Conservation (phyloP, 805 yeast genomes). For the Blastobotrys americana region DNA sequence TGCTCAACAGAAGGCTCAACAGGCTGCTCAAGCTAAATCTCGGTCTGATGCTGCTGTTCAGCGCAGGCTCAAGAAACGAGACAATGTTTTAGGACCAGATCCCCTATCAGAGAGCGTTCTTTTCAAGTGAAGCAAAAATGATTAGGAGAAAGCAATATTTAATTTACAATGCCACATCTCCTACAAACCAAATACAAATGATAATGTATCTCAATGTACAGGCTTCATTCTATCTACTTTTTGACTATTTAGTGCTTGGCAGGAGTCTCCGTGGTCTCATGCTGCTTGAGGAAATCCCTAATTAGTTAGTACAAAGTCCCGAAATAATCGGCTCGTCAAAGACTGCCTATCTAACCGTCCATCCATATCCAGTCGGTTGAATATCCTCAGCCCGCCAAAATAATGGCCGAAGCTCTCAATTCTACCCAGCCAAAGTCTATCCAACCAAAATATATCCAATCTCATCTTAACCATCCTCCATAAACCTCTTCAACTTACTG, state of each 20-base stretch:
- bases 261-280: slow-evolving; percentile 26
- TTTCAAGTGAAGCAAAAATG: slow-evolving; percentile 43
- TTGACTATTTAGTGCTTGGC: slow-evolving; percentile 8
- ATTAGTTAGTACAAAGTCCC: slow-evolving; percentile 2
- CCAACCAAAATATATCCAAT: neutral
- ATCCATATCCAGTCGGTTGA: too few relatives aligned
- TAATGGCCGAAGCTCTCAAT: neutral
- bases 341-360: too few relatives aligned
- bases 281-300: slow-evolving; percentile 55
- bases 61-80: slow-evolving; percentile 68
- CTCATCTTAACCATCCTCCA: neutral
- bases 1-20: slow-evolving; percentile 74
- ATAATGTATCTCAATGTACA: too few relatives aligned
- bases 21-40: slow-evolving; percentile 68
- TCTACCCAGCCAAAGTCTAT: too few relatives aligned
- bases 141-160: neutral
- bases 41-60: slow-evolving; percentile 76
- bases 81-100: slow-evolving; percentile 62
- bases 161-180: neutral
- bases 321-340: too few relatives aligned
- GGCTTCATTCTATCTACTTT: too few relatives aligned
- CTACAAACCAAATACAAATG: neutral
- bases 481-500: slow-evolving; percentile 18
- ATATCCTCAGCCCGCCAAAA: too few relatives aligned
- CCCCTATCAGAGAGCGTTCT: slow-evolving; percentile 74